Evolutionary conservation across 2,329 filamentous ascomycete genomes (phyloP), one percentile per base, ranked within the genome.

Genomic region (Teratosphaeriaceae sp.): DNA sequence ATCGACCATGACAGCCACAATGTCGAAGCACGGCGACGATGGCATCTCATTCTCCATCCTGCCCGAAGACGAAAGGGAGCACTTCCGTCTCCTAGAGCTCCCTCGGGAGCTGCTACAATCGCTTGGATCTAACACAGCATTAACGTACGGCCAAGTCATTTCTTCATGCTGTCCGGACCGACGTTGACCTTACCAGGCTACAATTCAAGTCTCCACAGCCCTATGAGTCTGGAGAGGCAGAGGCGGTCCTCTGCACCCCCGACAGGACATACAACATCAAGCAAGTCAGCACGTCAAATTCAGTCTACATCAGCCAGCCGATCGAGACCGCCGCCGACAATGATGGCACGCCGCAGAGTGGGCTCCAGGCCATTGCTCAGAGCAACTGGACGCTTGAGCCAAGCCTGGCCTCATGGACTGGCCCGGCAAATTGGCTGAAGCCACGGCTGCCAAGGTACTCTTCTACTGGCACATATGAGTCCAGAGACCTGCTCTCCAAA

Each of bases 251-350:
- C 46, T 82, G 79, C 63, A 80, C 76, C 2, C 64, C 68, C 8
- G 66, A 67, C 42, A 67, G 73, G 50, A 79, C 78, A 9, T 83
- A 74, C 64, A 70, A 73, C 45, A 63, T 82, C 40, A 77, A 78
- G 52, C 78, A 82, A 60, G 78, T 82, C 40, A 78, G 79, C 52
- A 81, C 79, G 13, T 82, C 79, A 20, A 83, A 83, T 52, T 78
- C 75, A 26, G 67, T 82, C 43, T 76, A 77, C 59, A 57, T 82
- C 27, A 64, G 76, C 19, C 65, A 65, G 38, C 68, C 67, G 0
- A 43, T 55, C 13, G 18, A 57, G n/a, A 47, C 38, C 31, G 41
- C 42, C 24, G 41, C 38, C 26, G 42, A 45, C 49, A 50, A 51
- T 2, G 59, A 53, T 21, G 59, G 27, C 58, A 53, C 18, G 38